These are phyloP conservation scores for Vigna mungo DNA, from an alignment of 306 rosid genomes.

Conservation along the genomic window DNA sequence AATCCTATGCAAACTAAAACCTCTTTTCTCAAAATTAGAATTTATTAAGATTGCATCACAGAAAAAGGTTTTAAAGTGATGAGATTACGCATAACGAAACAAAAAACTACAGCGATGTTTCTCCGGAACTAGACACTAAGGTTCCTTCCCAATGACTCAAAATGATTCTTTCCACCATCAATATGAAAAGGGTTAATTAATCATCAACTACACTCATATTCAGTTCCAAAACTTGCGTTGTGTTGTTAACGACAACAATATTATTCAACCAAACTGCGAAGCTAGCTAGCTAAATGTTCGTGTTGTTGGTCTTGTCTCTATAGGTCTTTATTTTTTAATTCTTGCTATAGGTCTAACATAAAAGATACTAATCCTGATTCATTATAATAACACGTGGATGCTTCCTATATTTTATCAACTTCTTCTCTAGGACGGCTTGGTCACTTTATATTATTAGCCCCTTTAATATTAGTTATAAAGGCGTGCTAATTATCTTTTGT, in stretches of 20 bases:
- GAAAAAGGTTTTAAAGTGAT: not conserved
- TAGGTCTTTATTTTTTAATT: no score
- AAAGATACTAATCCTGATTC: not conserved
- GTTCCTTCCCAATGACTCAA: conserved; percentile 54
- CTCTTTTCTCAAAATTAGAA: not conserved
- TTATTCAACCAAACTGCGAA: not conserved
- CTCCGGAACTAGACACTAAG: conserved; percentile 71
- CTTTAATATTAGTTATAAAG: conserved; percentile 18
- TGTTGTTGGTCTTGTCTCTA: not conserved
- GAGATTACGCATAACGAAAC: conserved; percentile 27
- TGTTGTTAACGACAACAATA: not conserved
- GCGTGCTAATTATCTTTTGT: conserved; percentile 41
- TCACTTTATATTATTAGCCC: no score
- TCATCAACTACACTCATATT: conserved; percentile 37
- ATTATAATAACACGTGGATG: conserved; percentile 42
- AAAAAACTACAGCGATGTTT: conserved; percentile 49
- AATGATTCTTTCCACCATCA: conserved; percentile 70
- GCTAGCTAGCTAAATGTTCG: conserved; percentile 29
- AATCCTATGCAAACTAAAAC: conserved; percentile 29
- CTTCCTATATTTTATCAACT: conserved; percentile 14
- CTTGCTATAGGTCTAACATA: not conserved
- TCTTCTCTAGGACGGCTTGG: not conserved
- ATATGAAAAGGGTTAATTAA: conserved; percentile 7
- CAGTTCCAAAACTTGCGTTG: conserved; percentile 13
- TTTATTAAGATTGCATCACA: conserved; percentile 29